A percentile compares a stretch with the other conserved stretches of the same genome.
Conservation (phyloP, 768 basidiomycete species). For the Trametes cingulata region DNA sequence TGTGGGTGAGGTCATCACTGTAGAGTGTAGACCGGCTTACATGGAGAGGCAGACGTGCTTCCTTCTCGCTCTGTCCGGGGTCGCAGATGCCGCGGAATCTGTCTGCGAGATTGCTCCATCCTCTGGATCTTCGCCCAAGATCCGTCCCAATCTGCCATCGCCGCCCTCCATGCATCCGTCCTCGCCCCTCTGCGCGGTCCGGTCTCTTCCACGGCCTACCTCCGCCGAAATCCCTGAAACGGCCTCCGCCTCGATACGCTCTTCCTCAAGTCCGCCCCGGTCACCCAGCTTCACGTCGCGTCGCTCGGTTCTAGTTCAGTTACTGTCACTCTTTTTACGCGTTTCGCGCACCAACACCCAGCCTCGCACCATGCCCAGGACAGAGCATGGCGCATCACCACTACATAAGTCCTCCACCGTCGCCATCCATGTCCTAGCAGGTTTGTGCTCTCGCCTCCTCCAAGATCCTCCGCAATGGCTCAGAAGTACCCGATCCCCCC, state of each 20-base stretch:
- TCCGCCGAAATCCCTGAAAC: conserved; percentile 4
- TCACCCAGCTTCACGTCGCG: conserved; percentile 2
- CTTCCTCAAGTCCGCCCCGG: neutral
- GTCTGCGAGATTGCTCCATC: conserved; percentile 6
- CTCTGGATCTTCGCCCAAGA: conserved; percentile 16
- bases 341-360: neutral
- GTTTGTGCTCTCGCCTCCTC: conserved; percentile 10
- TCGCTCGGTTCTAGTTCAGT: conserved; percentile 8
- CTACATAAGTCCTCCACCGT: conserved; percentile 8
- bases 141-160: conserved; percentile 11
- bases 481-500: conserved; percentile 31
- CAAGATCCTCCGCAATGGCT: conserved; percentile 19
- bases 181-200: neutral
- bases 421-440: neutral
- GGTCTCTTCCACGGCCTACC: neutral
- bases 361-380: neutral
- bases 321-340: conserved; percentile 4
- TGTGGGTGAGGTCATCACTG: neutral
- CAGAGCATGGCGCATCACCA: neutral
- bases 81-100: neutral
- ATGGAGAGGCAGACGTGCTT: neutral
- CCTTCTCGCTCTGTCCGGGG: neutral
- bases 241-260: neutral
- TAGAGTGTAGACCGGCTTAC: neutral
- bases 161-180: neutral